A percentile compares a stretch with the other conserved stretches of the same genome.
Conservation (phyloP, 2,329 filamentous ascomycete genomes). For the Cryphonectria naterciae region DNA sequence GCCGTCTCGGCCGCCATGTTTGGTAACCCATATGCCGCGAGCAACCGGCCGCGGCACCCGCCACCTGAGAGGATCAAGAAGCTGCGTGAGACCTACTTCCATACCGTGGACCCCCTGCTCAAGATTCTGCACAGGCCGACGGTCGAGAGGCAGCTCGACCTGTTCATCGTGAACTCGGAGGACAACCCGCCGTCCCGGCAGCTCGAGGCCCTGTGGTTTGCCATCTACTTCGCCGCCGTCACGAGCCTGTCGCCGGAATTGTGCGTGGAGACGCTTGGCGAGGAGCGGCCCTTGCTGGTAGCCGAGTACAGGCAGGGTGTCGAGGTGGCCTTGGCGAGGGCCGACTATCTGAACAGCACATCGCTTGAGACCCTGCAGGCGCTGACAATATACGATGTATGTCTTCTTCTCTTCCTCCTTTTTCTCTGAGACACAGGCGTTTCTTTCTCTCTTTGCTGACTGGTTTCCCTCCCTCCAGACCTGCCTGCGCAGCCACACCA, state of each 20-base stretch:
- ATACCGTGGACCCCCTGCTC: slow-evolving; percentile 48
- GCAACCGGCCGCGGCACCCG: slow-evolving; percentile 39
- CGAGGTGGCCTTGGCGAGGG: slow-evolving; percentile 46
- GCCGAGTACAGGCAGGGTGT: slow-evolving; percentile 39
- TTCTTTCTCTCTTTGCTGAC: neutral
- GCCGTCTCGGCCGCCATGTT: slow-evolving; percentile 20
- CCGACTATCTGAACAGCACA: slow-evolving; percentile 48
- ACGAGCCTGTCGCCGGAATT: slow-evolving; percentile 39
- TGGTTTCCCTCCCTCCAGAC: slow-evolving; percentile 30
- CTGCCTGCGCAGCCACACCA: slow-evolving; percentile 44
- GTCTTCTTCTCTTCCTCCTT: neutral
- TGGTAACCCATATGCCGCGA: slow-evolving; percentile 14
- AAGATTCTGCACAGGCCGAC: slow-evolving; percentile 52
- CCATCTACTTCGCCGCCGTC: slow-evolving; percentile 48
- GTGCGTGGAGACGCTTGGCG: slow-evolving; percentile 41
- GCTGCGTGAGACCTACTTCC: slow-evolving; percentile 43
- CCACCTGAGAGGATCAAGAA: slow-evolving; percentile 42
- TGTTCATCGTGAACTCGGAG: slow-evolving; percentile 34
- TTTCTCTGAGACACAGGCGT: too few species aligned
- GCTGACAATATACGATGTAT: slow-evolving; percentile 45
- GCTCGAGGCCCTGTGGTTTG: slow-evolving; percentile 45
- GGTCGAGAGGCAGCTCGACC: slow-evolving; percentile 36
- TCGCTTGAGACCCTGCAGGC: slow-evolving; percentile 47
- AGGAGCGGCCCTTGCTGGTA: slow-evolving; percentile 40
- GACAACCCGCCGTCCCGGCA: slow-evolving; percentile 30